Base-by-base conservation (phyloP, 2,329 filamentous ascomycete species). In the Penicillium sp. region DNA sequence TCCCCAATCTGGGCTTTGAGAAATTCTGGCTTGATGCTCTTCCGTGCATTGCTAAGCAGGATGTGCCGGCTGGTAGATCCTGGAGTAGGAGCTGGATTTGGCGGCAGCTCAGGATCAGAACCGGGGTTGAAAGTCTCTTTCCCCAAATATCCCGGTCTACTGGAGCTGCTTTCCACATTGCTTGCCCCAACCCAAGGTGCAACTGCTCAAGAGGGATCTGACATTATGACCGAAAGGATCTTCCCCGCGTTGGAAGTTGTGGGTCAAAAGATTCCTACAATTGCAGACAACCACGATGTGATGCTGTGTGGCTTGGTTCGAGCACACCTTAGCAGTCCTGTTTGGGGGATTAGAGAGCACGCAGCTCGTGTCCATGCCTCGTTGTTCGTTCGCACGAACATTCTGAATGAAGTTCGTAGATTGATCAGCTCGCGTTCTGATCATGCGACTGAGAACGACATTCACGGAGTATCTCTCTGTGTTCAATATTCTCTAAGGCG, bases 1-100 rank as follows among this genome's bases (percentile, higher is more conserved):
- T 92, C 86, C 0, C 76, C 84, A 42, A 79, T 92, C 14, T 98
- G 92, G 92, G 86, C 89, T 0, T 88, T 98, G 39, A 82, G 89
- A 1, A 98, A 98, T 60, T 95, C 88, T 50, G 88, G 88, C 2
- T 67, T 96, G 22, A 84, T 96, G 66, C 77, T 98, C 5, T 80
- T 96, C 48, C 80, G 90, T 37, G 86, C 87, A 45, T 71, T 95
- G 4, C 84, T 94, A 62, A 86, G 70, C 69, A 88, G 64, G 60
- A 76, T 63, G 69, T 74, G 51, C 48, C 62, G 45, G 45, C 60
- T 44, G 47, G 57, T 44, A 46, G 57, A 45, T 38, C 59, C 37
- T 47, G 67, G 50, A 51, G 61, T 33, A 62, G 57, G 68, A 65
- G 32, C 80, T 74, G 54, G 82, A 4, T 65, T 66, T 23, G 61